Percentiles rank a stretch among this genome's conserved stretches.
Conservation (phyloP, 1,139 yeast species). For the Petasospora rhodanensis region DNA sequence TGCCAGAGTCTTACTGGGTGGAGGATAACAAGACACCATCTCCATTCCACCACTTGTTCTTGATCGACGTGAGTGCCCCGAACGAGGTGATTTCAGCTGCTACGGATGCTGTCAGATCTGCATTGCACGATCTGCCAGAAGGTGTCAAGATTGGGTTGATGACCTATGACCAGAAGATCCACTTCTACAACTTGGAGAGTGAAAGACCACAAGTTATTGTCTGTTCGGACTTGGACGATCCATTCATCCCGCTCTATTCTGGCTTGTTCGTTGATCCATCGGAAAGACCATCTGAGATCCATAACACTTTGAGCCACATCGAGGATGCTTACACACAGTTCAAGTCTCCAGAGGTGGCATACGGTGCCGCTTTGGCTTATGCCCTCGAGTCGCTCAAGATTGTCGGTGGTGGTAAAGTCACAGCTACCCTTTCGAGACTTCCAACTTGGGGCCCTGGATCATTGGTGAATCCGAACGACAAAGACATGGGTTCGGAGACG, state of each 20-base stretch:
- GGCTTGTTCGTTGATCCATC: conserved; percentile 82
- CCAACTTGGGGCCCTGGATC: conserved; percentile 88
- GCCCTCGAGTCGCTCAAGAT: conserved; percentile 61
- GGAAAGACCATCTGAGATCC: conserved; percentile 59
- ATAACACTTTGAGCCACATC: conserved; percentile 60
- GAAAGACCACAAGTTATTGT: conserved; percentile 59
- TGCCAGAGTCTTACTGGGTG: conserved; percentile 68
- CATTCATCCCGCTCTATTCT: conserved; percentile 67
- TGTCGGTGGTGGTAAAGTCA: conserved; percentile 78
- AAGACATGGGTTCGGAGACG: conserved; percentile 52
- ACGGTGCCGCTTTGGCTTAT: conserved; percentile 73
- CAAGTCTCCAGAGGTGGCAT: conserved; percentile 65
- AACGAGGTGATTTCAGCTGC: conserved; percentile 62
- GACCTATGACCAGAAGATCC: conserved; percentile 70
- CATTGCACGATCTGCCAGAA: conserved; percentile 35
- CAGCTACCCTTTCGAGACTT: conserved; percentile 59
- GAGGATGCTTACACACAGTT: conserved; percentile 43
- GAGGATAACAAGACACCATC: conserved; percentile 36
- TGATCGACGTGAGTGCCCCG: conserved; percentile 70
- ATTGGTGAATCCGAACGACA: conserved; percentile 44
- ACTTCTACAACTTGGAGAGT: conserved; percentile 67
- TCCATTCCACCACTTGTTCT: conserved; percentile 67
- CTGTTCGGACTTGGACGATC: conserved; percentile 52
- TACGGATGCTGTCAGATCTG: conserved; percentile 67
- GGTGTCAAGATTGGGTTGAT: conserved; percentile 62